A percentile compares a stretch with the other conserved stretches of the same genome.
These are phyloP conservation scores for Trifolium dubium DNA, from an alignment of 306 rosid species.

Conservation along the genomic window DNA sequence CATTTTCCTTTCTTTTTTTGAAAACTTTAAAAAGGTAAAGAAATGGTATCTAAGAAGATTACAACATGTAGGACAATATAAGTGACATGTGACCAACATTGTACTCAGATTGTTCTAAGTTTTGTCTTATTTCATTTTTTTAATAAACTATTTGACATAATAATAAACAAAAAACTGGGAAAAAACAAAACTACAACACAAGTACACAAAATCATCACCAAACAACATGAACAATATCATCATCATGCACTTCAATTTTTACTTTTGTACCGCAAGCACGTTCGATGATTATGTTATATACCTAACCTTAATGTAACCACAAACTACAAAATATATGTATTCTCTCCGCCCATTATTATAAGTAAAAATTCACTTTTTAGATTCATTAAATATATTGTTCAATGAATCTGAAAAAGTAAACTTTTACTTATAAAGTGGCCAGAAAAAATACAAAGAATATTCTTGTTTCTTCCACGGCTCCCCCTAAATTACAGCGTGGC, in stretches of 20 bases:
- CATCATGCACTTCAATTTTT: background rate
- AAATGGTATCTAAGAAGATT: too few species aligned
- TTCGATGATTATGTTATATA: background rate
- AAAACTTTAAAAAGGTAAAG: too few species aligned
- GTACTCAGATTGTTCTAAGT: background rate
- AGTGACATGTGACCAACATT: too few species aligned
- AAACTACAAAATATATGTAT: background rate
- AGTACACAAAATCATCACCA: background rate
- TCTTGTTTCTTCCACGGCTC: background rate
- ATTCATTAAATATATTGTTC: too few species aligned
- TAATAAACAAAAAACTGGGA: background rate
- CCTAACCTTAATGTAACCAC: background rate
- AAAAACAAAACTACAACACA: background rate
- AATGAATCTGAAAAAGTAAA: too few species aligned
- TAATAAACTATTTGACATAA: background rate
- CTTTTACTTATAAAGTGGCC: too few species aligned
- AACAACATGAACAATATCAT: background rate
- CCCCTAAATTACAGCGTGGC: background rate
- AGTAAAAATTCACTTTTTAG: too few species aligned
- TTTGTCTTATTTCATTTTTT: background rate
- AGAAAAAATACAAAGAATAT: background rate
- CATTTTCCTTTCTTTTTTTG: too few species aligned
- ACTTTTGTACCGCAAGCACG: background rate
- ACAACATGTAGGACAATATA: too few species aligned
- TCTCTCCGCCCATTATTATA: too few species aligned